A percentile compares a stretch with the other conserved stretches of the same genome.
phyloP scores from a whole-genome alignment of 2,329 filamentous ascomycete species.

The Aspergillus fijiensis region DNA sequence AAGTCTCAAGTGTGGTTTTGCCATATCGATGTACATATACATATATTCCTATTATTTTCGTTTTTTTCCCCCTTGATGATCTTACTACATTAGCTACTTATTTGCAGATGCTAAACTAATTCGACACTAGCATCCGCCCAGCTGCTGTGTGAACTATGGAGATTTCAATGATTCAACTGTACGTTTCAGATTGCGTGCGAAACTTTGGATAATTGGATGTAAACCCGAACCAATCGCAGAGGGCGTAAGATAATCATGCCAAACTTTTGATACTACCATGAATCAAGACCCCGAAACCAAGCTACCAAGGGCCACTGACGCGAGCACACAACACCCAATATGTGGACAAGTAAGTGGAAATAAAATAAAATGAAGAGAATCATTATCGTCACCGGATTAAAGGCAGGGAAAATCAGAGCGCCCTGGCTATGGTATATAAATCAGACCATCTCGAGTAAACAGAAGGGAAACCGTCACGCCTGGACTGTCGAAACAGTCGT shows the following conservation, averaged over 20 bases:
- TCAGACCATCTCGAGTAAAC: conserved; percentile 15
- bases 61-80: conserved; percentile 9
- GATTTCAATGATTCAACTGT: background rate
- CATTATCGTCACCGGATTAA: background rate
- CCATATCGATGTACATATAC: conserved; percentile 37
- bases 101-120: background rate
- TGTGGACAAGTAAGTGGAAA: background rate
- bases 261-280: background rate
- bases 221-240: background rate
- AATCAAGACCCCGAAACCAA: background rate
- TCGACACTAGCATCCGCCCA: background rate
- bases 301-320: background rate
- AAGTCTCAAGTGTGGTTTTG: conserved; percentile 15
- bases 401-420: conserved; percentile 5
- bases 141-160: background rate
- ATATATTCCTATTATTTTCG: background rate
- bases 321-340: background rate
- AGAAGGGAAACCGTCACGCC: conserved; percentile 6
- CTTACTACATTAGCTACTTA: background rate
- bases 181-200: background rate
- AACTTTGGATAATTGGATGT: background rate
- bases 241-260: background rate
- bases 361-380: background rate
- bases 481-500: background rate
- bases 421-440: conserved; percentile 24